A percentile compares a stretch with the other conserved stretches of the same genome.
Conservation (phyloP, 441 rosid species). For the Biscutella auriculata region DNA sequence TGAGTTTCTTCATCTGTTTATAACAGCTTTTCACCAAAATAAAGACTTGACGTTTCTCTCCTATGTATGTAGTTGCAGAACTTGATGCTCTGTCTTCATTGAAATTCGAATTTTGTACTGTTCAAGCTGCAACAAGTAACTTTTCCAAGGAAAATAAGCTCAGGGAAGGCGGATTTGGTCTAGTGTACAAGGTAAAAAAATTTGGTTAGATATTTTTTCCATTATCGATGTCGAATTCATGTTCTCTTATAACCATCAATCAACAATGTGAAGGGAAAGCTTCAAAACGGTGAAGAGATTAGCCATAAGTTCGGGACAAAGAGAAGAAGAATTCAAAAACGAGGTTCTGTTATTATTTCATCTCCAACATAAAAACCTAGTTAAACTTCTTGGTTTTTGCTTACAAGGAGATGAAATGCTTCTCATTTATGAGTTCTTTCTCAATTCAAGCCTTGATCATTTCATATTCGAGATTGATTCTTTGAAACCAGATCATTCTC, state of each 20-base stretch:
- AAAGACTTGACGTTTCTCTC: neutral
- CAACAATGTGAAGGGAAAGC: conserved; percentile 19
- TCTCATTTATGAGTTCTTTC: conserved; percentile 29
- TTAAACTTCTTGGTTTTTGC: conserved; percentile 32
- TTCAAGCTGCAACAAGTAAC: neutral
- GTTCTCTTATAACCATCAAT: neutral
- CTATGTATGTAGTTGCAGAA: neutral
- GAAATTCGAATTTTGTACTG: neutral
- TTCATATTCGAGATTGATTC: conserved; percentile 22
- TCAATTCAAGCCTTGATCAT: conserved; percentile 31
- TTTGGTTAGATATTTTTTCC: neutral
- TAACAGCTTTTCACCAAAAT: neutral
- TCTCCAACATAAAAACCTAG: neutral
- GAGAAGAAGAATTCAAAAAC: conserved; percentile 29
- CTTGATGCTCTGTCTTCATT: neutral
- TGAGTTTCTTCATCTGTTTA: neutral
- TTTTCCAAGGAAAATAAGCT: neutral
- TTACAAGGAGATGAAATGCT: conserved; percentile 25
- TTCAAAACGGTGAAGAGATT: conserved; percentile 25
- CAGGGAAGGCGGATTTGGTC: conserved; percentile 7
- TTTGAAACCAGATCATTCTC: neutral
- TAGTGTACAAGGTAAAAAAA: neutral
- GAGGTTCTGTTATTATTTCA: conserved; percentile 27
- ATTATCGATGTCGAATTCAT: neutral
- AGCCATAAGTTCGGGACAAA: conserved; percentile 24